A percentile compares a stretch with the other conserved stretches of the same genome.
Conservation (phyloP, 148 eudicot genomes). For the Rhododendron simsii region DNA sequence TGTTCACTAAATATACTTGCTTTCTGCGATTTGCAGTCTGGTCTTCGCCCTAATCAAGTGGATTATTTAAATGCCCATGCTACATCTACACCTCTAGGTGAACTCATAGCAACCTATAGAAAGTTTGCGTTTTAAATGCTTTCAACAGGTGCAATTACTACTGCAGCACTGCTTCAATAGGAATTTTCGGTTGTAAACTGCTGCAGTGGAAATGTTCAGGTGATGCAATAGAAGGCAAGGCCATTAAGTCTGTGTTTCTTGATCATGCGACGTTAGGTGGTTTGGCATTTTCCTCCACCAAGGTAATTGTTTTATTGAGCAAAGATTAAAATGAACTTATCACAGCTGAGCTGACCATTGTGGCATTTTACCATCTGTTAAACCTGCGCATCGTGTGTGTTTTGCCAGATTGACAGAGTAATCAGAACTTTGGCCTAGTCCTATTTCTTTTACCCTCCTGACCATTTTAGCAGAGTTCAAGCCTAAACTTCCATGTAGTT, state of each 20-base stretch:
- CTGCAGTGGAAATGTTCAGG: slow-evolving; percentile 38
- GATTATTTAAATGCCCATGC: slow-evolving; percentile 97
- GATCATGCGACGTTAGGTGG: slow-evolving; percentile 79
- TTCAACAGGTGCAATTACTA: slow-evolving; percentile 2
- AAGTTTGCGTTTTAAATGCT: not conserved
- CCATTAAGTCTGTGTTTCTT: slow-evolving; percentile 62
- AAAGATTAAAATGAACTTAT: slow-evolving; percentile 2
- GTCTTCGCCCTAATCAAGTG: slow-evolving; percentile 69
- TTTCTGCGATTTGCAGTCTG: slow-evolving; percentile 54
- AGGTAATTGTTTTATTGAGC: slow-evolving; percentile 42
- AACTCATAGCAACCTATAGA: slow-evolving; percentile 5
- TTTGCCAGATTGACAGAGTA: not conserved
- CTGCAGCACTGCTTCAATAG: not conserved
- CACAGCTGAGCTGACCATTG: not conserved
- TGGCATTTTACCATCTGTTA: not conserved
- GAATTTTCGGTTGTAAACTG: not conserved
- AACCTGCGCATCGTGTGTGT: not conserved
- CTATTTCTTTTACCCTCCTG: not conserved
- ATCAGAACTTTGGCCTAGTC: not conserved
- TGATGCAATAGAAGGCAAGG: slow-evolving; percentile 79
- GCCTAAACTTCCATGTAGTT: not conserved
- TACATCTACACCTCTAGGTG: slow-evolving; percentile 95
- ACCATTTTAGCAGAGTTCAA: not conserved
- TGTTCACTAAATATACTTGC: slow-evolving; percentile 1
- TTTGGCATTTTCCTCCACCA: slow-evolving; percentile 90